Percentiles rank a stretch among this genome's conserved stretches.
Conservation (phyloP, 2,329 filamentous ascomycete genomes). For the Cladosporium sp. region DNA sequence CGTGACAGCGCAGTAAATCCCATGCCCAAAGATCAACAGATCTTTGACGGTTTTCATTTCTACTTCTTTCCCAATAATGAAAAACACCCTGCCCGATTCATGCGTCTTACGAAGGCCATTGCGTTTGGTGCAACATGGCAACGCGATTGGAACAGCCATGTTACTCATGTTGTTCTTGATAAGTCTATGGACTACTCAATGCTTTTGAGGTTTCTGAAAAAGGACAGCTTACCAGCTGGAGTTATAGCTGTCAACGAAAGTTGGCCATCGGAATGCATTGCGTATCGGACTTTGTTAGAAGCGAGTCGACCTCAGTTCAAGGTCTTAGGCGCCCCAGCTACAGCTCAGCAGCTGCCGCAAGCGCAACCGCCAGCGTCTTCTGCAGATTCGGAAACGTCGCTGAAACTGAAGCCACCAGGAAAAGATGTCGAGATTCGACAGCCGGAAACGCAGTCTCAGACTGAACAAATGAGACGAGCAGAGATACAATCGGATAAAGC, state of each 20-base stretch:
- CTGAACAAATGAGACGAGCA: neutral
- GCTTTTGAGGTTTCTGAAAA: constrained; percentile 53
- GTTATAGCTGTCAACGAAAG: constrained; percentile 48
- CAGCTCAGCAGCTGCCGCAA: neutral
- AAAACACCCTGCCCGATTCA: constrained; percentile 58
- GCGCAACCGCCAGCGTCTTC: constrained; percentile 12
- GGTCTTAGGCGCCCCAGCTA: constrained; percentile 33
- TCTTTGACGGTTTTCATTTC: constrained; percentile 30
- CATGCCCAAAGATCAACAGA: constrained; percentile 23
- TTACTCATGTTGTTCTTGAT: constrained; percentile 80
- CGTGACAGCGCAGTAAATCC: constrained; percentile 20
- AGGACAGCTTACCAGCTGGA: constrained; percentile 42
- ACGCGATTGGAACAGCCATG: constrained; percentile 45
- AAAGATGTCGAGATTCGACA: constrained; percentile 36
- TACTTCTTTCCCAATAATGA: constrained; percentile 79
- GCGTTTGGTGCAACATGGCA: constrained; percentile 73
- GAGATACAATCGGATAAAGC: neutral
- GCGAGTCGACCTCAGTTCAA: constrained; percentile 54
- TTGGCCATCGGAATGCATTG: constrained; percentile 42
- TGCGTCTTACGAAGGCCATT: constrained; percentile 68
- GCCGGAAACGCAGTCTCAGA: constrained; percentile 31
- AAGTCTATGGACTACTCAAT: constrained; percentile 60
- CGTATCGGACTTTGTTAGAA: constrained; percentile 41
- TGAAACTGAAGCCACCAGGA: constrained; percentile 47
- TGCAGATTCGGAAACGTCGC: constrained; percentile 31